These are phyloP conservation scores for Cystobasidiaceae sp. DNA, from an alignment of 1,284 basidiomycete species.

Conservation along the genomic window DNA sequence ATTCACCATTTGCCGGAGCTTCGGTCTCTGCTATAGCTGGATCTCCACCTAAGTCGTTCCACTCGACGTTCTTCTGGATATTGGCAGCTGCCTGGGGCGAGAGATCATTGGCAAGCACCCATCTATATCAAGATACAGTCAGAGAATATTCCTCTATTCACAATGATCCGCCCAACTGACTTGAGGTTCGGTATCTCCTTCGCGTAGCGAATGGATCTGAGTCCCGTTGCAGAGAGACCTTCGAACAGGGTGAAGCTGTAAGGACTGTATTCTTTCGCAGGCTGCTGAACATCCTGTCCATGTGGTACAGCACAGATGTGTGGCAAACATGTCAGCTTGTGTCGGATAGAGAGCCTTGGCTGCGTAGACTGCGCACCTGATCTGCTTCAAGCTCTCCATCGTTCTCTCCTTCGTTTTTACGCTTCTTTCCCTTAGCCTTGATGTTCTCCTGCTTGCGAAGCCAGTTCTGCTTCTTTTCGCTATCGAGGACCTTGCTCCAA, in stretches of 20 bases:
- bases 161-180: conserved; percentile 49
- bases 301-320: background rate
- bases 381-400: background rate
- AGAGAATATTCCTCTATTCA: background rate
- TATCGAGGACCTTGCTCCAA: conserved; percentile 73
- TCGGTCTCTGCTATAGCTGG: conserved; percentile 24
- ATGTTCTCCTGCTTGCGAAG: conserved; percentile 41
- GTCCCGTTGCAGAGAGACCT: conserved; percentile 88
- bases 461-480: conserved; percentile 60
- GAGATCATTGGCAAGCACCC: conserved; percentile 90
- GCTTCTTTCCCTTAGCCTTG: conserved; percentile 29
- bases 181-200: conserved; percentile 91
- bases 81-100: conserved; percentile 76
- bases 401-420: conserved; percentile 24
- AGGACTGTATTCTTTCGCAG: conserved; percentile 40
- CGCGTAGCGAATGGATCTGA: conserved; percentile 93
- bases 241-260: conserved; percentile 81
- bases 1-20: too few relatives aligned
- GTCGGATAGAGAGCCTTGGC: conserved; percentile 14
- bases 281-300: background rate
- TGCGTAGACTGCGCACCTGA: background rate
- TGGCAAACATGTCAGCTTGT: conserved; percentile 1
- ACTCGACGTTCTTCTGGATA: conserved; percentile 81
- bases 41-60: conserved; percentile 63
- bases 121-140: conserved; percentile 51